Percentiles rank a stretch among this genome's conserved stretches.
Evolutionary conservation across 202 grass and related monocot genomes (phyloP).

Genomic region (Panicum hallii): DNA sequence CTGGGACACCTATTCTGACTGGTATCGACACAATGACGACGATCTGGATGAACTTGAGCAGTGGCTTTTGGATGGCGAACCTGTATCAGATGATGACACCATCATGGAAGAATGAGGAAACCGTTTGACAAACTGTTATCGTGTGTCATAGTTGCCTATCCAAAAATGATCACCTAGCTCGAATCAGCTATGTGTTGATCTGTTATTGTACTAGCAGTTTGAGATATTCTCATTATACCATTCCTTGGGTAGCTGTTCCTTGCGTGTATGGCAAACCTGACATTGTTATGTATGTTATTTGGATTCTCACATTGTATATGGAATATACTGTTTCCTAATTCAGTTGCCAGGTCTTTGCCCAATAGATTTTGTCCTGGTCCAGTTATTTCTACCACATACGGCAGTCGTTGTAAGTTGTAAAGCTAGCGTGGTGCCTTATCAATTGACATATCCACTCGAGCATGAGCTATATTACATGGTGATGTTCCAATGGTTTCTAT

Average conservation of each 20-base stretch:
- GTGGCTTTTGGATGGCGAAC: conserved; percentile 74
- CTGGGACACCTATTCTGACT: conserved; percentile 64
- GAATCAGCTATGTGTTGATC: not conserved
- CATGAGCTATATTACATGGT: too few relatives aligned
- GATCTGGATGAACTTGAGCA: conserved; percentile 87
- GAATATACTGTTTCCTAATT: not conserved
- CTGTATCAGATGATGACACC: conserved; percentile 50
- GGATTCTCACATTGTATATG: not conserved
- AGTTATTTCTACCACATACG: not conserved
- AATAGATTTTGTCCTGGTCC: not conserved
- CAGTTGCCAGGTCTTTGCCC: not conserved
- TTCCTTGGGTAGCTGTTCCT: not conserved
- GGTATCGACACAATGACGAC: conserved; percentile 73
- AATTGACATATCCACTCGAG: not conserved
- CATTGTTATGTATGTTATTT: not conserved
- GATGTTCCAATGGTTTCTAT: too few relatives aligned
- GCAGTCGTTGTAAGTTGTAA: not conserved
- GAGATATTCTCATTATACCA: conserved; percentile 9
- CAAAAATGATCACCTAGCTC: not conserved
- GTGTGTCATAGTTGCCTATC: conserved; percentile 27
- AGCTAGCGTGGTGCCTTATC: not conserved
- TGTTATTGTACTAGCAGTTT: conserved; percentile 29
- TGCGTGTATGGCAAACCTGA: not conserved
- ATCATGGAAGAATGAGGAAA: conserved; percentile 50
- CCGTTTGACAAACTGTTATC: conserved; percentile 2